A percentile compares a stretch with the other conserved stretches of the same genome.
phyloP scores from a whole-genome alignment of 495 filamentous ascomycete species.

The Baudoinia panamericana region DNA sequence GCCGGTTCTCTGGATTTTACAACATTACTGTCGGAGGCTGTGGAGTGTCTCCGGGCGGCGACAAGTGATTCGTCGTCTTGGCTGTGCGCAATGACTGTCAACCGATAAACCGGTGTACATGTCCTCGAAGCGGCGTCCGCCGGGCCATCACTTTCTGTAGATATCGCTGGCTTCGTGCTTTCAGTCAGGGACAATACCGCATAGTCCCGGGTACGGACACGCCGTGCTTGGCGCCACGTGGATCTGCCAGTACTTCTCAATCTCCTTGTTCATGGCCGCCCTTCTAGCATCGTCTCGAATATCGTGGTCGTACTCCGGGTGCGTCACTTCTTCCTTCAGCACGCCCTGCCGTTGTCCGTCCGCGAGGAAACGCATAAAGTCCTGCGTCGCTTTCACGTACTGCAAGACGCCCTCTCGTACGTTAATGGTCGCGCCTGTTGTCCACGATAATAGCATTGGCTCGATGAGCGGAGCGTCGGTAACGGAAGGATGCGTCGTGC shows the following conservation, averaged over 20 bases:
- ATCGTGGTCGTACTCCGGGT: conserved; percentile 15
- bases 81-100: too few species aligned
- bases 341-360: conserved; percentile 13
- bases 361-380: conserved; percentile 16
- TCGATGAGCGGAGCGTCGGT: conserved; percentile 43
- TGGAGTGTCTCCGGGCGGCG: too few species aligned
- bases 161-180: too few species aligned
- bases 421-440: conserved; percentile 34
- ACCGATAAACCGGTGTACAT: too few species aligned
- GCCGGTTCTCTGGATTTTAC: too few species aligned
- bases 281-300: conserved; percentile 8
- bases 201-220: conserved; percentile 9
- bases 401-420: conserved; percentile 15
- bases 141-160: too few species aligned
- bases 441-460: conserved; percentile 36
- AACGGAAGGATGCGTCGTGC: conserved; percentile 40
- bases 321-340: conserved; percentile 19
- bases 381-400: conserved; percentile 17
- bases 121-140: too few species aligned
- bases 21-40: too few species aligned
- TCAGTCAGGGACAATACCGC: conserved; percentile 7
- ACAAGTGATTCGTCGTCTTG: too few species aligned
- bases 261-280: conserved; percentile 10
- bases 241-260: conserved; percentile 19
- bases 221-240: conserved; percentile 14